Base-by-base conservation (phyloP, 2,329 filamentous ascomycete genomes). In the Sporothrix euskadiensis region DNA sequence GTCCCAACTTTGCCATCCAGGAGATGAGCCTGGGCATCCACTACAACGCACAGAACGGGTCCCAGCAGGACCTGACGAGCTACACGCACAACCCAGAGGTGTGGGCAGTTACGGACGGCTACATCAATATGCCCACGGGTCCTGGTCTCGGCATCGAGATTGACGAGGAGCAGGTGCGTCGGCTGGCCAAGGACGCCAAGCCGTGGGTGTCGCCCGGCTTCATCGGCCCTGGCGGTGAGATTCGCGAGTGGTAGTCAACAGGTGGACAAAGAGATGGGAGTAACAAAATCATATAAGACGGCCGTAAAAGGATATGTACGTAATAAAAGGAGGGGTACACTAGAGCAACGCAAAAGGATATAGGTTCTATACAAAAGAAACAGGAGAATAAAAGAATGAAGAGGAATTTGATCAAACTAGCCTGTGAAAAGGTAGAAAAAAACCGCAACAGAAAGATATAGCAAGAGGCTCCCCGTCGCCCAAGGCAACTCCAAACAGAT, bases 21-120 rank as follows among this genome's bases (percentile, higher is more conserved):
- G 90, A 92, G 79, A 91, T 91, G 90, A 89, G 87, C 75, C 78
- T 91, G 56, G 90, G 90, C 0, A 92, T 92, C 78, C 90, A 92
- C 80, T 92, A 92, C 79, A 92, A 92, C 76, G 84, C 83, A 2
- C 73, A 77, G 86, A 71, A 73, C 35, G 87, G 2, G 83, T 73
- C 72, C 14, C 84, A 71, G 83, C 86, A 77, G 76, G 88, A 90
- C 79, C 82, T 90, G 72, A 86, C 84, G n/a, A 89, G 85, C 71
- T 91, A 91, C 77, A 81, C 87, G 0, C 86, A 85, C 77, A 87
- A 90, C 78, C 83, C 86, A 0, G 83, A 84, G 44, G 86, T 90
- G 0, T 91, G 74, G 75, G n/a, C 61, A 8, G 73, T 91, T 39
- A 84, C 82, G 83, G 66, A 85, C 63, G 89, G 89, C 1, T 89